Evolutionary conservation across 2,329 filamentous ascomycete species (phyloP), one percentile per base, ranked within the genome.

Genomic region (Sporothrix globosa): DNA sequence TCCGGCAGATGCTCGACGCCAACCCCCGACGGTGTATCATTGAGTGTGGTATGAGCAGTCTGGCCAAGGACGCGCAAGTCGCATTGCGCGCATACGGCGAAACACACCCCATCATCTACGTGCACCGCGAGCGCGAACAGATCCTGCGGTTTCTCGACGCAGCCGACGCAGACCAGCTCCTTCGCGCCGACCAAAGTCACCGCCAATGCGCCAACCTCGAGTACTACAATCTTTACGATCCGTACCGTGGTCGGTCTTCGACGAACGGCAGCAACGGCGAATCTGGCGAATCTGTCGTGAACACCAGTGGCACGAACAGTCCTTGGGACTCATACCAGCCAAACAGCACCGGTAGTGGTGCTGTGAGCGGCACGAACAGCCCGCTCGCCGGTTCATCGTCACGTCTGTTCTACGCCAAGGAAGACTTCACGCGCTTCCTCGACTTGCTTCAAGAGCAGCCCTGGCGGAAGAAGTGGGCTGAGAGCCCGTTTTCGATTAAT

Each of bases 21-120:
- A 85, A 92, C 75, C 82, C 84, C 58, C 83, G 83, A 70, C 85
- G 85, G 54, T 89, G 87, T 76, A 86, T 93, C 69, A 90, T 93
- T 75, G 89, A 91, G 69, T 92, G 90, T 77, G 89, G 87, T 69
- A 86, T 88, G 69, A 87, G 86, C 27, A 88, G 87, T 48, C 81
- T 92, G 75, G 88, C 88, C 73, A 84, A 84, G 71, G 87, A 84
- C 73, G 87, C 85, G 41, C 87, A 89, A 75, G 78, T 79, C 24
- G 79, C 88, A 5, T 81, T 93, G 61, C 83, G 84, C 63, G 82
- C 86, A 14, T 91, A 87, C 77, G 84, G 86, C 13, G 83, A 83
- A 72, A 87, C 86, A 0, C 88, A 92, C 76, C 90, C 90, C 0
- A 88, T 92, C 52, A 86, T 93, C 39, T 90, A 92, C 74, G 82